Conservation (phyloP, 2,329 filamentous ascomycete genomes). For the Colletotrichum sp. region DNA sequence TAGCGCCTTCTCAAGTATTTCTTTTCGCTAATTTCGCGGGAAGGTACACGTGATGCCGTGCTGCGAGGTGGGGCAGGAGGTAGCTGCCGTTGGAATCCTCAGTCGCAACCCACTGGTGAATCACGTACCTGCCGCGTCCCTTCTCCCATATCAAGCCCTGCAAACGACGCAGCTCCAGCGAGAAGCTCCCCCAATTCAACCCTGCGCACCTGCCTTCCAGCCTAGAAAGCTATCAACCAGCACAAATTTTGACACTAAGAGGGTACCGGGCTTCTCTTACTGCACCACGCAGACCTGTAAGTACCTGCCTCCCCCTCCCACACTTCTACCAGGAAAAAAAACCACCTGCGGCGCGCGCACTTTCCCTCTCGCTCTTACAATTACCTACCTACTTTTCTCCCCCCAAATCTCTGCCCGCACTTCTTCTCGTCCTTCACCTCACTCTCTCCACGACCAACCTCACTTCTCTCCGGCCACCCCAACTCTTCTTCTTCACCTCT, state of each 20-base stretch:
- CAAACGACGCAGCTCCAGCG: background rate
- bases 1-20: background rate
- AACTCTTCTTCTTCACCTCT: constrained; percentile 30
- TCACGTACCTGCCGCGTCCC: constrained; percentile 2
- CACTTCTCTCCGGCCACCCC: constrained; percentile 23
- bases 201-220: background rate
- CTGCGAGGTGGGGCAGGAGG: background rate
- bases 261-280: background rate
- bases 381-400: constrained; percentile 25
- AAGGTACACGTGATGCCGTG: background rate
- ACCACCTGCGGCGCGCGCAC: background rate
- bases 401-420: constrained; percentile 32
- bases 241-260: background rate
- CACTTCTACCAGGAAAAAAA: constrained; percentile 10
- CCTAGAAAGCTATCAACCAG: background rate
- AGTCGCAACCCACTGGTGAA: background rate
- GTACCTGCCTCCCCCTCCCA: background rate
- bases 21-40: background rate
- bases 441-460: constrained; percentile 28
- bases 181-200: constrained; percentile 2
- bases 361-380: constrained; percentile 27
- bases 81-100: constrained; percentile 10
- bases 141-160: background rate
- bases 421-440: constrained; percentile 24
- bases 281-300: background rate